Base-by-base conservation (phyloP, 108 stramenopile genomes). In the Cyclotella distinguenda region DNA sequence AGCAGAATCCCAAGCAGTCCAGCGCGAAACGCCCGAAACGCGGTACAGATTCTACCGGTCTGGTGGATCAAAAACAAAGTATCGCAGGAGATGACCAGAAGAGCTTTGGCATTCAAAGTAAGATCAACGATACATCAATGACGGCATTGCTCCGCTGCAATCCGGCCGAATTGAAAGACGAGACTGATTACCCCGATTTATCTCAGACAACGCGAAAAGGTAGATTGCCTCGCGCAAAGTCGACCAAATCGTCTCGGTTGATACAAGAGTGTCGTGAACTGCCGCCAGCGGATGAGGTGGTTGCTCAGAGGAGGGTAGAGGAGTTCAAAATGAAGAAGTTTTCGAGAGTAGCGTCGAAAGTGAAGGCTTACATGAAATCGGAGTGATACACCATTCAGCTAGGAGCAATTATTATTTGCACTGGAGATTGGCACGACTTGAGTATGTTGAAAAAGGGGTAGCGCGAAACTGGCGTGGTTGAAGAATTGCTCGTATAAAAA, bases 261-360 rank as follows among this genome's bases (percentile, higher is more conserved):
- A 47, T 77, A 15, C 65, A 42, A 11, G 16, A 54, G 32, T 75
- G 68, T 42, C 63, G 69, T 1, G 56, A 50, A 5, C 33, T 16
- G 32, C 47, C 64, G 5, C 39, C 43, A 11, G 39, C 58, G 19
- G 62, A 72, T 23, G 62, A 66, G 31, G 28, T 60, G 5, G 30
- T 30, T 28, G 35, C 25, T 30, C 49, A 40, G 31, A 46, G 47
- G 30, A 40, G 49, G 1, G 72, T 67, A 23, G 66, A 59, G 1
- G 77, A 69, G 31, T 82, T 82, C 67, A 82, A 82, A 60, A 73
- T 82, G 72, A 78, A 60, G 38, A 82, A 64, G 55, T 82, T 82
- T 50, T 36, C 54, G 60, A 78, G 69, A 25, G 77, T 74, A 0
- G 26, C 60, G 36, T 39, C 75, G 1, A 78, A 68, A 36, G 74